Evolutionary conservation across 1,284 basidiomycete genomes (phyloP).

Genomic region (Ganoderma lucidum): DNA sequence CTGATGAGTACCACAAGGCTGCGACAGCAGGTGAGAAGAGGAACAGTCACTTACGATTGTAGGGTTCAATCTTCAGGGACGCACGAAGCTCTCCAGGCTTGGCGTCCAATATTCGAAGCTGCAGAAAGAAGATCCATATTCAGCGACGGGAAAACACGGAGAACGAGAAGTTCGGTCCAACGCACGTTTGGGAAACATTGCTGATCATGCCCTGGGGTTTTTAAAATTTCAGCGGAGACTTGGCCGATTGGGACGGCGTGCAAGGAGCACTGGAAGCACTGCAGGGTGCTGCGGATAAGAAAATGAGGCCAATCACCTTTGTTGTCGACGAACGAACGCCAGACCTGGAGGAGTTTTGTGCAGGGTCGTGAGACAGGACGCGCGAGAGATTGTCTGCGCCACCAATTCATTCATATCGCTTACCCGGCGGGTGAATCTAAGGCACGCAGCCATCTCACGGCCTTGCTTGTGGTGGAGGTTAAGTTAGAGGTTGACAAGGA

Average conservation of each 20-base stretch:
- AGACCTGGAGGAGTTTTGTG: conserved; percentile 61
- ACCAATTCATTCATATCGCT: conserved; percentile 10
- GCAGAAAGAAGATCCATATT: conserved; percentile 6
- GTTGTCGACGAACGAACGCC: conserved; percentile 81
- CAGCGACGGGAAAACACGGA: neutral
- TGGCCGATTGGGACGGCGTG: neutral
- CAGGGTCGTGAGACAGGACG: neutral
- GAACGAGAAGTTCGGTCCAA: neutral
- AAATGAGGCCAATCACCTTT: conserved; percentile 54
- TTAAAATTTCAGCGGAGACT: neutral
- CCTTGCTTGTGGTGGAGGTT: conserved; percentile 3
- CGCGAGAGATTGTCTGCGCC: neutral
- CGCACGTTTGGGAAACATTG: conserved; percentile 81
- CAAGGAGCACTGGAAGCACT: conserved; percentile 12
- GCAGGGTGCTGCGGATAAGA: neutral
- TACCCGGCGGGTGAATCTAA: conserved; percentile 34
- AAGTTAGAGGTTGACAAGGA: neutral
- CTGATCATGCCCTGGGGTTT: conserved; percentile 69
- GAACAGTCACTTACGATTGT: conserved; percentile 66
- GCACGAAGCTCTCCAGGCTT: conserved; percentile 71
- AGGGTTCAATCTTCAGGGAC: conserved; percentile 74
- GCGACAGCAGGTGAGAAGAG: conserved; percentile 1
- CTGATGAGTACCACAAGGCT: neutral
- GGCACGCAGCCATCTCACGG: conserved; percentile 32
- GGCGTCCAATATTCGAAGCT: conserved; percentile 73